A percentile compares a stretch with the other conserved stretches of the same genome.
These are phyloP conservation scores for Brassica juncea DNA, from an alignment of 345 rosid genomes.

Conservation along the genomic window DNA sequence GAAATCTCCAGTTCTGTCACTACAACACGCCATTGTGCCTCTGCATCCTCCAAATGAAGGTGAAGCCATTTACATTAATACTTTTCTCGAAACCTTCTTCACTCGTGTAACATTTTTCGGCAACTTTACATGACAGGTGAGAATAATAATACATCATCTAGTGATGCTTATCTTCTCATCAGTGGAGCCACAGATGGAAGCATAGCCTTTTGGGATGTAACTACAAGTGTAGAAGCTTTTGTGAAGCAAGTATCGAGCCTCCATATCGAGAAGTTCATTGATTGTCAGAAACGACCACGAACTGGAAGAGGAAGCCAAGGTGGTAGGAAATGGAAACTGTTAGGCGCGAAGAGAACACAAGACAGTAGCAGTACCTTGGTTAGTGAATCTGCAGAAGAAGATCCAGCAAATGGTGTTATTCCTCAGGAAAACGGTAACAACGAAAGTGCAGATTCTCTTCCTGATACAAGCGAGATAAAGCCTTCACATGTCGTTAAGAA, in stretches of 20 bases:
- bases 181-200: slow-evolving; percentile 98
- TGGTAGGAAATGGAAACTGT: slow-evolving; percentile 78
- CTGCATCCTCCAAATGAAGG: slow-evolving; percentile 49
- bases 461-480: slow-evolving; percentile 56
- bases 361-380: slow-evolving; percentile 17
- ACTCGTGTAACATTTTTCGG: not conserved
- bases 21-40: slow-evolving; percentile 72
- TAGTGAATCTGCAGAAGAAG: slow-evolving; percentile 31
- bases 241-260: slow-evolving; percentile 53
- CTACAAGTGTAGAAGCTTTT: slow-evolving; percentile 67
- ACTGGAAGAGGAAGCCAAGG: slow-evolving; percentile 98
- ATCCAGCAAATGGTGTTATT: not conserved
- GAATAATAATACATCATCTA: slow-evolving; percentile 26
- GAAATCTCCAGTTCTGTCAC: slow-evolving; percentile 70
- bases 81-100: not conserved
- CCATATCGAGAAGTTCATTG: slow-evolving; percentile 55
- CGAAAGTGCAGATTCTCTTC: slow-evolving; percentile 37
- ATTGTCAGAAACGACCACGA: slow-evolving; percentile 73
- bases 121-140: slow-evolving; percentile 47
- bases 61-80: slow-evolving; percentile 20
- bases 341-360: slow-evolving; percentile 39
- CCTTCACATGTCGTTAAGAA: slow-evolving; percentile 57
- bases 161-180: slow-evolving; percentile 58
- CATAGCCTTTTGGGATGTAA: slow-evolving; percentile 86
- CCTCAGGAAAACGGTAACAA: slow-evolving; percentile 38